phyloP scores from a whole-genome alignment of 2,329 filamentous ascomycete genomes.

The Fusarium sp. region DNA sequence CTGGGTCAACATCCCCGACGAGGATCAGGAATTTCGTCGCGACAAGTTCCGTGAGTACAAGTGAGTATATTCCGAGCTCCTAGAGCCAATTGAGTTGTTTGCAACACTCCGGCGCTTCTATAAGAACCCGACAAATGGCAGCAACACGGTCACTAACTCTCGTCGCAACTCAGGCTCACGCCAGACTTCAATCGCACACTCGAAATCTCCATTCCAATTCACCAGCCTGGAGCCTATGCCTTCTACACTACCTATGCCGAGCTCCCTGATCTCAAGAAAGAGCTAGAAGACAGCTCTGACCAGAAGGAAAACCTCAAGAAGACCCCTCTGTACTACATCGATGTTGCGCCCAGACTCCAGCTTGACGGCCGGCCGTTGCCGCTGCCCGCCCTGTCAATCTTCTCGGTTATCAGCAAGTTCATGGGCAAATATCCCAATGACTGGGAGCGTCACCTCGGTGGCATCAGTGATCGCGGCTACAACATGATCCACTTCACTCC shows the following conservation, averaged over 20 bases:
- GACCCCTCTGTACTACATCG: slow-evolving; percentile 89
- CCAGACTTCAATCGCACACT: slow-evolving; percentile 94
- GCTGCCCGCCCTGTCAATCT: slow-evolving; percentile 87
- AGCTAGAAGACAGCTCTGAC: slow-evolving; percentile 37
- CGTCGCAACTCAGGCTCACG: slow-evolving; percentile 69
- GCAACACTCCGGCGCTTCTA: background rate
- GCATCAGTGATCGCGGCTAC: slow-evolving; percentile 92
- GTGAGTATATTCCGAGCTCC: slow-evolving; percentile 63
- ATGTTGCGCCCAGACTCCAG: slow-evolving; percentile 85
- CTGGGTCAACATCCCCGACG: slow-evolving; percentile 93
- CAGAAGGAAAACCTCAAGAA: slow-evolving; percentile 65
- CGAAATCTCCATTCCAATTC: slow-evolving; percentile 88
- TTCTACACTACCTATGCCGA: slow-evolving; percentile 95
- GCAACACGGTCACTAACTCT: slow-evolving; percentile 23
- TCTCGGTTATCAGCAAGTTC: slow-evolving; percentile 97
- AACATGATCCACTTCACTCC: slow-evolving; percentile 99
- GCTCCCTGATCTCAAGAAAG: slow-evolving; percentile 72
- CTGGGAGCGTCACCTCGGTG: slow-evolving; percentile 89
- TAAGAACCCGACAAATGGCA: no score
- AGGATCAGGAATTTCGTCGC: slow-evolving; percentile 80
- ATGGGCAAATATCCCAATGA: slow-evolving; percentile 92
- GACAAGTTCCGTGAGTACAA: slow-evolving; percentile 88
- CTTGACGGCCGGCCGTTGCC: slow-evolving; percentile 82
- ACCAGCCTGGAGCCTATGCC: slow-evolving; percentile 86
- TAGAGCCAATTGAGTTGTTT: slow-evolving; percentile 11